Base-by-base conservation (phyloP, 2,329 filamentous ascomycete genomes). In the Metarhizium brunneum region DNA sequence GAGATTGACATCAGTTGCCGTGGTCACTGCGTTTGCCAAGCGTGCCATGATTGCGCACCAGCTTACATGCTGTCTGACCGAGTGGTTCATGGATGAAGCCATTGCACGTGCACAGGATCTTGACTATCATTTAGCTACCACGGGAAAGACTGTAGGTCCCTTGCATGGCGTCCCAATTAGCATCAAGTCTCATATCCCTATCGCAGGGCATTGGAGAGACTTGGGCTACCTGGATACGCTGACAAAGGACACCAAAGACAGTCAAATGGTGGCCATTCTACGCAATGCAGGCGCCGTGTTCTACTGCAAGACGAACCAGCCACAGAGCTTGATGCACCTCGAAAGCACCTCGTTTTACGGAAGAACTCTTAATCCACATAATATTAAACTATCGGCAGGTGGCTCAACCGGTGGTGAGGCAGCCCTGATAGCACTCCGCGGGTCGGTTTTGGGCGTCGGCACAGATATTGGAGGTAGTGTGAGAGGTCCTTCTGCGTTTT, bases 251-350 rank as follows among this genome's bases (percentile, higher is more conserved):
- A 65, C 70, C 11, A 67, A 74, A 36, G 81, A 86, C 63, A 74
- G 81, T 6, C 78, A 80, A 0, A 72, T 87, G 35, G 76, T 86
- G 0, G 72, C 76, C 1, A 71, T 86, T 1, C 69, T 88, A 10
- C 71, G 78, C 25, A 11, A 42, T 16, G 72, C 82, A 0, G 86
- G 85, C 2, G 85, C 84, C 1, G 75, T 87, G 1, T 73, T 84
- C 50, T 83, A 86, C 62, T 79, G 81, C 62, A 88, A 88, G 68
- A 88, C 86, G 0, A 88, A 86, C 58, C 76, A 87, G 6, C 84
- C 85, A 0, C 79, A 83, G 60, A 74, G 72, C 0, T 66, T 82
- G 54, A 75, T 73, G 63, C 73, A 74, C 8, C 66, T 84, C 45
- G 84, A 87, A 63, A 79, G 73, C 4, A 75, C 78, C 30, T 85